These are phyloP conservation scores for Cyclotella choctawhatcheeana DNA, from an alignment of 108 stramenopile genomes.

Conservation along the genomic window DNA sequence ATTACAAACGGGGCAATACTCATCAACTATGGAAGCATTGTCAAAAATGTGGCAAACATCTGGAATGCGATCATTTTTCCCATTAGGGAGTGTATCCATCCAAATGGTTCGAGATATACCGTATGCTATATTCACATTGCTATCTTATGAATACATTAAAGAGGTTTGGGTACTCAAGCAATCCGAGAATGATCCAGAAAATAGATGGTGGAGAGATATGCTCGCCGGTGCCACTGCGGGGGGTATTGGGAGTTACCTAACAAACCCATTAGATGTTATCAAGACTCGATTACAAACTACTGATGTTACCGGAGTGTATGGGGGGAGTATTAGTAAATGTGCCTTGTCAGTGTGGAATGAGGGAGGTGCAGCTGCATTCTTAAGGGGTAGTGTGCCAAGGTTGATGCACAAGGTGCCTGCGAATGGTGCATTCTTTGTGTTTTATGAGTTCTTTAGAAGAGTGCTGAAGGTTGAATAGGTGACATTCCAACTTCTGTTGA, in stretches of 20 bases:
- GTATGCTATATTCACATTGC: slow-evolving; percentile 93
- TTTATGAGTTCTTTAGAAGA: slow-evolving; percentile 91
- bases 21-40: slow-evolving; percentile 69
- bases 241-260: slow-evolving; percentile 87
- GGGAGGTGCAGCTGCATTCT: slow-evolving; percentile 81
- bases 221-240: slow-evolving; percentile 90
- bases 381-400: slow-evolving; percentile 89
- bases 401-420: slow-evolving; percentile 96
- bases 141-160: slow-evolving; percentile 92
- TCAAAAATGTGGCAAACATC: slow-evolving; percentile 59
- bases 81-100: slow-evolving; percentile 81
- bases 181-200: slow-evolving; percentile 26
- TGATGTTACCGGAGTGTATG: slow-evolving; percentile 55
- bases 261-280: slow-evolving; percentile 94
- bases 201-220: slow-evolving; percentile 70
- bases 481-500: background rate
- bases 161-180: slow-evolving; percentile 49
- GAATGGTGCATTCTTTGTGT: slow-evolving; percentile 94
- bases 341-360: slow-evolving; percentile 58
- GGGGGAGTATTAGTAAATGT: slow-evolving; percentile 70
- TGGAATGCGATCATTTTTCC: slow-evolving; percentile 82
- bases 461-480: slow-evolving; percentile 64
- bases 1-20: slow-evolving; percentile 89
- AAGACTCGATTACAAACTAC: slow-evolving; percentile 92
- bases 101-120: slow-evolving; percentile 97